A percentile compares a stretch with the other conserved stretches of the same genome.
phyloP scores from a whole-genome alignment of 2,329 filamentous ascomycete species.

The Karstenula rhodostoma region DNA sequence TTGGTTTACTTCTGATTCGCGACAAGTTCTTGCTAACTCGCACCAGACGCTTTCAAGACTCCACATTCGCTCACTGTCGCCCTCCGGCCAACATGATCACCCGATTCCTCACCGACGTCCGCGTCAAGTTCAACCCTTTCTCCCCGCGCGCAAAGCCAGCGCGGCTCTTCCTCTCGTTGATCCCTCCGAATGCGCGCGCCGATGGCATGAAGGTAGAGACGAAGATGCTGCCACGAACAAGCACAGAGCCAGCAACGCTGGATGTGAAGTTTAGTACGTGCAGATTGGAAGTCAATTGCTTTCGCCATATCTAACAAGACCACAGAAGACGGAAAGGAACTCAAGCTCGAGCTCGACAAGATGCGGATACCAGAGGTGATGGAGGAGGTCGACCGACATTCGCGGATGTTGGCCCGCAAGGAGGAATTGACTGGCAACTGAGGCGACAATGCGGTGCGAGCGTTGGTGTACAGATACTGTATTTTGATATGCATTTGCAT shows the following conservation, averaged over 20 bases:
- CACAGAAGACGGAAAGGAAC: conserved; percentile 89
- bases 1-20: background rate
- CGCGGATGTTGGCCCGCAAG: conserved; percentile 79
- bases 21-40: background rate
- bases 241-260: conserved; percentile 73
- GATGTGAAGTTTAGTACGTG: conserved; percentile 83
- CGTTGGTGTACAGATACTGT: conserved; percentile 9
- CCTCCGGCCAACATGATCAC: conserved; percentile 72
- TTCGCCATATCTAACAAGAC: conserved; percentile 25
- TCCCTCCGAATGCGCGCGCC: conserved; percentile 79
- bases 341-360: conserved; percentile 81
- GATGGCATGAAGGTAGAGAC: conserved; percentile 80
- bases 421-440: conserved; percentile 72
- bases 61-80: conserved; percentile 6
- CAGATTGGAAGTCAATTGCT: background rate
- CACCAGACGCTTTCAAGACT: background rate
- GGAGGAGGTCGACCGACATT: conserved; percentile 90
- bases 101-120: conserved; percentile 84
- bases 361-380: conserved; percentile 85
- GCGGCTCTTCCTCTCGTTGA: conserved; percentile 83
- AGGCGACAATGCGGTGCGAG: background rate
- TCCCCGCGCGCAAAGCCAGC: conserved; percentile 79
- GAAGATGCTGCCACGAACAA: conserved; percentile 74
- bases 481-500: conserved; percentile 26
- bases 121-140: conserved; percentile 93